These are phyloP conservation scores for Biscogniauxia marginata DNA, from an alignment of 2,329 filamentous ascomycete species.

Conservation along the genomic window DNA sequence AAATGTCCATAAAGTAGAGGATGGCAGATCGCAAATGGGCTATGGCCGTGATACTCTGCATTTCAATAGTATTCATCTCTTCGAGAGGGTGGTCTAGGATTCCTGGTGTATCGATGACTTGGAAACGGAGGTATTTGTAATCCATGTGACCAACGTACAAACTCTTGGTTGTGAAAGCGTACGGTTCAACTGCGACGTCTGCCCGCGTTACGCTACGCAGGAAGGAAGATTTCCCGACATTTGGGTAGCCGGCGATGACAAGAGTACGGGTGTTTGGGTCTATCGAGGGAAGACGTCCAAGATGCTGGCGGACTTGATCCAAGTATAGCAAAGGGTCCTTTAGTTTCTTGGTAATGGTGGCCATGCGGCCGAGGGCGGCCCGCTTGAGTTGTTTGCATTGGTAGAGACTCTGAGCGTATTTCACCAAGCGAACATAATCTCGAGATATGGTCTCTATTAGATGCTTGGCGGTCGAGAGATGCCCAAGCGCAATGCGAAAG, in stretches of 20 bases:
- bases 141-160: conserved; percentile 98
- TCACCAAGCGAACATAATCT: conserved; percentile 93
- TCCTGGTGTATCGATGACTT: conserved; percentile 96
- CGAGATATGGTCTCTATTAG: conserved; percentile 93
- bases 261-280: conserved; percentile 96
- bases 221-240: conserved; percentile 97
- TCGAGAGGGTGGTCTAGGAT: conserved; percentile 96
- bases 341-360: conserved; percentile 89
- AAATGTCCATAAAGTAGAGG: conserved; percentile 97
- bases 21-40: conserved; percentile 94
- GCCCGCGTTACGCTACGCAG: conserved; percentile 87
- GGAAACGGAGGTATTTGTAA: conserved; percentile 82
- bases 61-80: conserved; percentile 99
- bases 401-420: conserved; percentile 95
- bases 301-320: conserved; percentile 93
- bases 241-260: conserved; percentile 95
- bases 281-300: conserved; percentile 96
- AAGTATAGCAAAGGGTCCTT: conserved; percentile 95
- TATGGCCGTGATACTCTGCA: conserved; percentile 98
- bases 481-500: conserved; percentile 94
- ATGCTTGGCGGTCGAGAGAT: conserved; percentile 93
- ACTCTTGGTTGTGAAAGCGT: conserved; percentile 97
- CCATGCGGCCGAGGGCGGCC: conserved; percentile 95
- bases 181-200: conserved; percentile 95
- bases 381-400: conserved; percentile 99